These are phyloP conservation scores for Brasenia schreberi DNA, from an alignment of 164 flowering plant species.

Conservation along the genomic window DNA sequence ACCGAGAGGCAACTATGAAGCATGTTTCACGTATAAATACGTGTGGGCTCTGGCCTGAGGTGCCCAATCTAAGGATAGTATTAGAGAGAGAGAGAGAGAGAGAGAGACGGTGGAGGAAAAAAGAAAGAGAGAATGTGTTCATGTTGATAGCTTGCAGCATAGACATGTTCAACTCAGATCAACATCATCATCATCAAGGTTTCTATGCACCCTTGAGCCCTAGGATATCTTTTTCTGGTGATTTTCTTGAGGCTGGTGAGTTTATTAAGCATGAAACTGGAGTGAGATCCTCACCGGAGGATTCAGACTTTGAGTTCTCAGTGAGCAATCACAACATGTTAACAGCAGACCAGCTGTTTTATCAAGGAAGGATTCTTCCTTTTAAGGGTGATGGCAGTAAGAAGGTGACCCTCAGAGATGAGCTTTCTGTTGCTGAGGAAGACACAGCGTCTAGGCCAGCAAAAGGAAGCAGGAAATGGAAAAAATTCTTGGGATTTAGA, in stretches of 20 bases:
- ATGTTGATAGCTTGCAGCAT: conserved; percentile 45
- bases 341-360: conserved; percentile 65
- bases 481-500: conserved; percentile 38
- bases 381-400: conserved; percentile 23
- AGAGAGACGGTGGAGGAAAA: not conserved
- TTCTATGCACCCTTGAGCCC: conserved; percentile 37
- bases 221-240: conserved; percentile 82
- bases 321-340: conserved; percentile 33
- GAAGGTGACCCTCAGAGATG: conserved; percentile 43
- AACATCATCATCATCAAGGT: conserved; percentile 8
- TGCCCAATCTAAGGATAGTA: not conserved
- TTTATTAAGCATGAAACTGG: conserved; percentile 16
- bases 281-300: conserved; percentile 24
- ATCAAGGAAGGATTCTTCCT: conserved; percentile 52
- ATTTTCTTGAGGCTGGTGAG: conserved; percentile 38
- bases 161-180: conserved; percentile 54
- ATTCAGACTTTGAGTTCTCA: conserved; percentile 67
- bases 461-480: conserved; percentile 43
- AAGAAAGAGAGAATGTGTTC: not conserved
- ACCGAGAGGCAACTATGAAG: not conserved
- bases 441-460: conserved; percentile 17
- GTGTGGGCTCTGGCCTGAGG: not conserved
- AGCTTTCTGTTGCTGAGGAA: conserved; percentile 22
- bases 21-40: not conserved
- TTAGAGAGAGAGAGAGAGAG: not conserved